phyloP scores from a whole-genome alignment of 2,329 filamentous ascomycete genomes.

The Hypoxylon sp. region DNA sequence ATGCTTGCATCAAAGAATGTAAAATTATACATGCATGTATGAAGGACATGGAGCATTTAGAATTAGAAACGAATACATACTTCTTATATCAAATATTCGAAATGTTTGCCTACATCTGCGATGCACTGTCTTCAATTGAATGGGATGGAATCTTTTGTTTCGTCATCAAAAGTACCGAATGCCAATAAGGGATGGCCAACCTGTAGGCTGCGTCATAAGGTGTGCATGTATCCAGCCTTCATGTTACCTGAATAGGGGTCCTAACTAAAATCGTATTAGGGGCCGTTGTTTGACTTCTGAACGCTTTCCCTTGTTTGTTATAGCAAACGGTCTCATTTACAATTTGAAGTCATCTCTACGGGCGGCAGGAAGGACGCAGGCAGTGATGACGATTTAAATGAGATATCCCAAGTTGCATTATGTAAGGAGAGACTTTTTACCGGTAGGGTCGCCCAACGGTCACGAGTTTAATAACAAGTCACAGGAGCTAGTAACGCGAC shows the following conservation, averaged over 20 bases:
- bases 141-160: slow-evolving; percentile 22
- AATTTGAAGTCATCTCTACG: background rate
- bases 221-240: slow-evolving; percentile 32
- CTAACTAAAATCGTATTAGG: slow-evolving; percentile 34
- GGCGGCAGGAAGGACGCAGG: background rate
- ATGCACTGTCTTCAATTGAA: slow-evolving; percentile 4
- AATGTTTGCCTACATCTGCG: slow-evolving; percentile 8
- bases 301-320: slow-evolving; percentile 12
- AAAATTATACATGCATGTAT: background rate
- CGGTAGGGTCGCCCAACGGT: slow-evolving; percentile 8
- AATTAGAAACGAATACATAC: background rate
- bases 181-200: slow-evolving; percentile 29
- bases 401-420: slow-evolving; percentile 5
- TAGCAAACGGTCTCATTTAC: background rate
- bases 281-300: slow-evolving; percentile 14
- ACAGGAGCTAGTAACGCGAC: slow-evolving; percentile 29
- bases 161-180: slow-evolving; percentile 32
- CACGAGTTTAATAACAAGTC: slow-evolving; percentile 29
- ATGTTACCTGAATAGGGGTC: slow-evolving; percentile 32
- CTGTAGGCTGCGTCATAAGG: slow-evolving; percentile 42
- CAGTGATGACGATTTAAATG: background rate
- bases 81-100: background rate
- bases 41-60: too few relatives aligned
- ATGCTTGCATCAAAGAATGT: background rate
- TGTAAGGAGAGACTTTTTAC: slow-evolving; percentile 14